phyloP scores from a whole-genome alignment of 345 rosid genomes.

The Euphorbia pulcherrima region DNA sequence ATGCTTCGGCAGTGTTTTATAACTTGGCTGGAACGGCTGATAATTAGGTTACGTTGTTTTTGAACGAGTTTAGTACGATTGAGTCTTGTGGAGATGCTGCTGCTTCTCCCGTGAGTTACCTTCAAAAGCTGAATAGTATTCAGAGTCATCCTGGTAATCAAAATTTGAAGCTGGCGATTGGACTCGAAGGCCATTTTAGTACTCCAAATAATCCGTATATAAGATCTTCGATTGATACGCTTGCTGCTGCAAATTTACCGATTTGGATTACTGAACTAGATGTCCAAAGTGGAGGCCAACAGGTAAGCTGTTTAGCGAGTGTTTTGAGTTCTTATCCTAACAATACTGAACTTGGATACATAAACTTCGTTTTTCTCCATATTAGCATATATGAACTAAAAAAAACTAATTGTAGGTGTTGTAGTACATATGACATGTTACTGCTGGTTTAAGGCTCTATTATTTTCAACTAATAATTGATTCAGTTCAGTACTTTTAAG shows the following conservation, averaged over 20 bases:
- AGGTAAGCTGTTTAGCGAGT: too few species aligned
- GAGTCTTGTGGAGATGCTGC: conserved; percentile 43
- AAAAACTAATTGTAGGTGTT: too few species aligned
- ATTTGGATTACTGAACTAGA: conserved; percentile 84
- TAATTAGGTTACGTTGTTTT: conserved; percentile 34
- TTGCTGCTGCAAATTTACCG: conserved; percentile 46
- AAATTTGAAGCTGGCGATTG: conserved; percentile 42
- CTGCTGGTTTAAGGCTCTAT: too few species aligned
- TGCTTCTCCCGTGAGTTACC: conserved; percentile 42
- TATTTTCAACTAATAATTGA: too few species aligned
- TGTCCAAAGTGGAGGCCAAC: conserved; percentile 36
- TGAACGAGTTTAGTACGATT: conserved; percentile 69
- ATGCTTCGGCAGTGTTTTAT: conserved; percentile 33
- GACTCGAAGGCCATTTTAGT: conserved; percentile 62
- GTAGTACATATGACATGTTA: too few species aligned
- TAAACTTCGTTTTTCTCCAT: too few species aligned
- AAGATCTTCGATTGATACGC: conserved; percentile 61
- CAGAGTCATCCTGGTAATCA: conserved; percentile 13
- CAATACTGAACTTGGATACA: too few species aligned
- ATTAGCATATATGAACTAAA: too few species aligned
- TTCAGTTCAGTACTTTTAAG: too few species aligned
- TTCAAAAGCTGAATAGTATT: conserved; percentile 45
- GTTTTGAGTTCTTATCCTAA: too few species aligned
- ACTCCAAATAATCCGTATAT: conserved; percentile 55
- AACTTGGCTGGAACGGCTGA: conserved; percentile 35